A percentile compares a stretch with the other conserved stretches of the same genome.
Evolutionary conservation across 352 stramenopile genomes (phyloP).

Genomic region (Bremia lactucae): DNA sequence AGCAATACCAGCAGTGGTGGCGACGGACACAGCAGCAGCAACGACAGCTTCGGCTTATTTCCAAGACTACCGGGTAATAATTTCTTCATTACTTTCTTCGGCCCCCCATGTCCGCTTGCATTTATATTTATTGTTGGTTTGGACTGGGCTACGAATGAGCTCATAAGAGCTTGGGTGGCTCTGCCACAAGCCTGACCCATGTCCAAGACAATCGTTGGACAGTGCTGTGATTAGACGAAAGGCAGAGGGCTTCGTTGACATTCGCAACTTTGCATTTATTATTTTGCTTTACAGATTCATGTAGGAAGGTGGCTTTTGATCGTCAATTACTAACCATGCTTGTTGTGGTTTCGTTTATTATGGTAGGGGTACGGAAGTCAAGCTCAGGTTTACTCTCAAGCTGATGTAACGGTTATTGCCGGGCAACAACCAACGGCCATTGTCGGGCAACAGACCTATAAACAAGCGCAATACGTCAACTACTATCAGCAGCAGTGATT

Average conservation of each 20-base stretch:
- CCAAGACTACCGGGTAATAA: constrained; percentile 70
- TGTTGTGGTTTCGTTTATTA: constrained; percentile 6
- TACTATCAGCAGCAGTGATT: constrained; percentile 76
- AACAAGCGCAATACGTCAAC: constrained; percentile 48
- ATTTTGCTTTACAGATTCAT: constrained; percentile 13
- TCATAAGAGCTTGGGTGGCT: constrained; percentile 12
- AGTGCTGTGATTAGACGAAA: constrained; percentile 18
- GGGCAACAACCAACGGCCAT: constrained; percentile 18
- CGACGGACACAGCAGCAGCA: constrained; percentile 7
- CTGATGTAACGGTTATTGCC: constrained; percentile 15
- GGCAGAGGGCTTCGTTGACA: constrained; percentile 17
- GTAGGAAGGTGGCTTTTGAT: constrained; percentile 4
- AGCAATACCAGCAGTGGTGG: constrained; percentile 11
- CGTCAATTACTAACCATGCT: constrained; percentile 11
- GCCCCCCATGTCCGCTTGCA: constrained; percentile 11
- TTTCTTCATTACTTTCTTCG: constrained; percentile 10
- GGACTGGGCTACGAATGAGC: constrained; percentile 8
- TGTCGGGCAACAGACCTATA: constrained; percentile 27
- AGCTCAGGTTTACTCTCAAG: constrained; percentile 36
- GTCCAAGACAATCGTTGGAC: constrained; percentile 16
- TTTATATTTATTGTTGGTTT: constrained; percentile 23
- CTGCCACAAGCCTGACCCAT: constrained; percentile 16
- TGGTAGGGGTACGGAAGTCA: constrained; percentile 49
- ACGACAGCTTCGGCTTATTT: constrained; percentile 43
- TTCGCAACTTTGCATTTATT: constrained; percentile 19